Base-by-base conservation (phyloP, 805 yeast species). In the Torulaspora gathmanii region DNA sequence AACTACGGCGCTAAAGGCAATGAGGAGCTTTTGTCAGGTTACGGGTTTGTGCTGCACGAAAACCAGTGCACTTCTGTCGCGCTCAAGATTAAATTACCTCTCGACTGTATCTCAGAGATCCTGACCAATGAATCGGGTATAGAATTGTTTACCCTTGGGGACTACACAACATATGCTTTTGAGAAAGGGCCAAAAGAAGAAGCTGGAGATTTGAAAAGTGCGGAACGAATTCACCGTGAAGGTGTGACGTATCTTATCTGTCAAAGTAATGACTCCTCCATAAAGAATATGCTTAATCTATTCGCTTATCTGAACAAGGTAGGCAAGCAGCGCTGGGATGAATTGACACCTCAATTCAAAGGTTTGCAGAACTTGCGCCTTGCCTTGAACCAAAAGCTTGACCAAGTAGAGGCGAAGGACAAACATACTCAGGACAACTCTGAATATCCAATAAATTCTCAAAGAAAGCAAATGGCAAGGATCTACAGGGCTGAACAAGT, bases 1-100 rank as follows among this genome's bases (percentile, higher is more conserved):
- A 89, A 89, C 64, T 89, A 89, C 61, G 97, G 96, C 2, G 82
- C 84, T 23, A 90, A 90, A 60, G 90, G 95, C 2, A 89, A 89
- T 57, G 95, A 88, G 54, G 96, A 89, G 61, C 65, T 89, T 13
- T 65, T 89, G 4, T 67, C 83, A 60, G 95, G 91, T 0, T 90
- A 89, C 61, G 69, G 69, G 5, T 65, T 65, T 53, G 61, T 60
- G n/a, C 44, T 83, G 2, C 67, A 71, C 15, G 65, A 74, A 42
- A 86, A 86, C 54, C 67, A 70, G 3, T 81, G 80, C 38, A 90
- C 84, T 52, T 68, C 78, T 1, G 74, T 82, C 2, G 82, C 84
- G 3, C 71, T 89, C 43, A 75, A 79, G 37, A 70, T 87, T 35
- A 79, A 78, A 53, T 61, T 83, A 3, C 64, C 69, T 0, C 12